A percentile compares a stretch with the other conserved stretches of the same genome.
phyloP scores from a whole-genome alignment of 2,329 filamentous ascomycete genomes.

The Claviceps paspali region DNA sequence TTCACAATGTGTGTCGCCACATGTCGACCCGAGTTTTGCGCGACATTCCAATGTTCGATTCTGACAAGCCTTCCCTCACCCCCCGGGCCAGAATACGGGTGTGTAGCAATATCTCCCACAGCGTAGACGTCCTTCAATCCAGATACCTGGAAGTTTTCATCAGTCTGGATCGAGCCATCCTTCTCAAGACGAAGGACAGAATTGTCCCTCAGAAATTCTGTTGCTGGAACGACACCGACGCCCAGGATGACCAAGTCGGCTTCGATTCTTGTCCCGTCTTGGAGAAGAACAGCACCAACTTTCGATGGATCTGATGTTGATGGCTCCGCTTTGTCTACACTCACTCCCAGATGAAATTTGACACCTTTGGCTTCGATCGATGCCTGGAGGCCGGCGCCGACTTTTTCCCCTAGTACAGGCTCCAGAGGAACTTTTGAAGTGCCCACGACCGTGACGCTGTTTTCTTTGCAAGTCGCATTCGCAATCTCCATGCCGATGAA shows the following conservation, averaged over 20 bases:
- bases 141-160: slow-evolving; percentile 63
- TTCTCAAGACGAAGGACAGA: slow-evolving; percentile 52
- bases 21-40: slow-evolving; percentile 75
- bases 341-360: slow-evolving; percentile 70
- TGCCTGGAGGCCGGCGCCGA: slow-evolving; percentile 68
- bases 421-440: slow-evolving; percentile 79
- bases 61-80: slow-evolving; percentile 57
- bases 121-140: slow-evolving; percentile 77
- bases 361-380: slow-evolving; percentile 73
- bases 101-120: slow-evolving; percentile 88
- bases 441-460: slow-evolving; percentile 73
- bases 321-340: slow-evolving; percentile 69
- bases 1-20: slow-evolving; percentile 66
- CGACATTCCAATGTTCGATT: slow-evolving; percentile 98
- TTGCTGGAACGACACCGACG: slow-evolving; percentile 76
- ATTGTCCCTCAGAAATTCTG: slow-evolving; percentile 66
- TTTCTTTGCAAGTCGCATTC: slow-evolving; percentile 63
- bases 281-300: slow-evolving; percentile 68
- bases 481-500: slow-evolving; percentile 99
- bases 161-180: slow-evolving; percentile 73
- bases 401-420: slow-evolving; percentile 65
- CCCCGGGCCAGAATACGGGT: slow-evolving; percentile 83
- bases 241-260: slow-evolving; percentile 87
- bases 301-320: slow-evolving; percentile 50
- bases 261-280: slow-evolving; percentile 70